These are phyloP conservation scores for Microcyclosporella mali DNA, from an alignment of 2,329 filamentous ascomycete species.

Conservation along the genomic window DNA sequence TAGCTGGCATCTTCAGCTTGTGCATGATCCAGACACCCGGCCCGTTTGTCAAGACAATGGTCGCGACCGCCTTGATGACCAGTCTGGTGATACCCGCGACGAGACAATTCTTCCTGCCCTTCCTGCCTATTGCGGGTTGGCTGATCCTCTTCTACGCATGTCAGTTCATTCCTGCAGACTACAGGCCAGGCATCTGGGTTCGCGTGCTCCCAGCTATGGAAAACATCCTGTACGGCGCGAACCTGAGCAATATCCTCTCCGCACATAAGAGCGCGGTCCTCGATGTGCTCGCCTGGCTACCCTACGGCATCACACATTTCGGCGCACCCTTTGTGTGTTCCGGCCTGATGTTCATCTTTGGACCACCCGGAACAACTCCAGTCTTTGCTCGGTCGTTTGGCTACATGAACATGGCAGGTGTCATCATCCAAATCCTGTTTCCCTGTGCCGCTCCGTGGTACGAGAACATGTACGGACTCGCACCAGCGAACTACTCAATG, in stretches of 20 bases:
- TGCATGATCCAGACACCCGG: slow-evolving; percentile 74
- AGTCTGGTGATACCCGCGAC: slow-evolving; percentile 77
- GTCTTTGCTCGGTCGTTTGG: slow-evolving; percentile 83
- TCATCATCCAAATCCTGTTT: slow-evolving; percentile 81
- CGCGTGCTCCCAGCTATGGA: slow-evolving; percentile 89
- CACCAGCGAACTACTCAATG: slow-evolving; percentile 89
- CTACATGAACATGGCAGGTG: slow-evolving; percentile 84
- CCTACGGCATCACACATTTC: slow-evolving; percentile 88
- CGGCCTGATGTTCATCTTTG: slow-evolving; percentile 77
- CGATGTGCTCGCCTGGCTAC: slow-evolving; percentile 85
- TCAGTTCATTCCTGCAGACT: slow-evolving; percentile 83
- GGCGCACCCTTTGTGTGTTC: slow-evolving; percentile 76
- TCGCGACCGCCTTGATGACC: slow-evolving; percentile 60
- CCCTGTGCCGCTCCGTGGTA: slow-evolving; percentile 97
- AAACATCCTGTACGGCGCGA: slow-evolving; percentile 93
- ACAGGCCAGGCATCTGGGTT: slow-evolving; percentile 90
- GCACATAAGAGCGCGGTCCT: slow-evolving; percentile 78
- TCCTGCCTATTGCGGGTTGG: slow-evolving; percentile 78
- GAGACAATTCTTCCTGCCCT: slow-evolving; percentile 84
- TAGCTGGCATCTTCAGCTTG: slow-evolving; percentile 74
- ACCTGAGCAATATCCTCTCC: slow-evolving; percentile 90
- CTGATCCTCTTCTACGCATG: slow-evolving; percentile 87
- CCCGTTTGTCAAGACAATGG: slow-evolving; percentile 68
- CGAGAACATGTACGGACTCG: slow-evolving; percentile 84
- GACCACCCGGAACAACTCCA: slow-evolving; percentile 74